Evolutionary conservation across 2,329 filamentous ascomycete genomes (phyloP).

Genomic region (Nakataea oryzae): DNA sequence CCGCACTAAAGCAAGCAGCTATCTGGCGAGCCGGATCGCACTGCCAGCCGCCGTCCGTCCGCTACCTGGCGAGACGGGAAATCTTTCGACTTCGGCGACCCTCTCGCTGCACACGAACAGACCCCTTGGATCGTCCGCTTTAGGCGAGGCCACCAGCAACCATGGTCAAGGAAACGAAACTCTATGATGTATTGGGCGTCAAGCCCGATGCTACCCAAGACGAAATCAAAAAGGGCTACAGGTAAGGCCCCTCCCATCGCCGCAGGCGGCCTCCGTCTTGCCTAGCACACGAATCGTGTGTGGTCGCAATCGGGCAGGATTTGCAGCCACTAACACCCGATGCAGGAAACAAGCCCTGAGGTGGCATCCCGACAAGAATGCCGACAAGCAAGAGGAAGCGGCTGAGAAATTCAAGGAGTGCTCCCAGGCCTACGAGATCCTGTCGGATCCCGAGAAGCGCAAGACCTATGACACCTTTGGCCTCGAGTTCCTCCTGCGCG

Average conservation of each 20-base stretch:
- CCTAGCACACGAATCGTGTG: not conserved
- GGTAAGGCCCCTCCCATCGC: conserved; percentile 39
- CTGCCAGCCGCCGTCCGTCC: not conserved
- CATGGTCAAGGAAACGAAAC: conserved; percentile 30
- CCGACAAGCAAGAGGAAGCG: conserved; percentile 66
- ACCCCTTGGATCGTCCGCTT: not conserved
- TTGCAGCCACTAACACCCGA: not conserved
- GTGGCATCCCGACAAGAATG: conserved; percentile 97
- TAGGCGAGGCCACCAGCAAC: conserved; percentile 6
- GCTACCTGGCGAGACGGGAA: not conserved
- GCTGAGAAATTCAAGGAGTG: conserved; percentile 96
- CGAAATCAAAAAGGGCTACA: conserved; percentile 94
- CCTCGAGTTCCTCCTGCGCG: conserved; percentile 81
- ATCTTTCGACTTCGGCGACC: not conserved
- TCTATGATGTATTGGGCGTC: conserved; percentile 79
- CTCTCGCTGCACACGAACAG: not conserved
- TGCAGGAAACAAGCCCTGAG: conserved; percentile 76
- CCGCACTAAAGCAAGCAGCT: not conserved
- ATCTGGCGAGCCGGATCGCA: not conserved
- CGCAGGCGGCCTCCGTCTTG: not conserved
- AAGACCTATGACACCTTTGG: conserved; percentile 93
- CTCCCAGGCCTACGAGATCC: conserved; percentile 94
- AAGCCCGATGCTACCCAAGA: conserved; percentile 76
- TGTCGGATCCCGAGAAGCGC: conserved; percentile 93
- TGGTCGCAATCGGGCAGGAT: not conserved